These are phyloP conservation scores for Sisymbrium irio DNA, from an alignment of 345 rosid genomes.

Conservation along the genomic window DNA sequence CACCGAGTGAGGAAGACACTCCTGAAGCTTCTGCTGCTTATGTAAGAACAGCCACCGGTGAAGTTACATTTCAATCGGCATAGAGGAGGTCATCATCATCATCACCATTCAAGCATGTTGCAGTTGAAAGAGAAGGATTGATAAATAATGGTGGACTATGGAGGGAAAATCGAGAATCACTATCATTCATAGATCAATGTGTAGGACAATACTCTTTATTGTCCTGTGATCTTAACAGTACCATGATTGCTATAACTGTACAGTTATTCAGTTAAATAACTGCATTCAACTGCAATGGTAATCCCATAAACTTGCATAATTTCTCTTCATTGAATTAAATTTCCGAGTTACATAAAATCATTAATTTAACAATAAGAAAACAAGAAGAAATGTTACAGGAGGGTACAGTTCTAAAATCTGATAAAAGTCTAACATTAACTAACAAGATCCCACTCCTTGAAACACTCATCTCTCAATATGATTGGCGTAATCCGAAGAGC, in stretches of 20 bases:
- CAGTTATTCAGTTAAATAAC: conserved; percentile 31
- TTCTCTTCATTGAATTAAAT: conserved; percentile 3
- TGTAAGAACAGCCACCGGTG: conserved; percentile 58
- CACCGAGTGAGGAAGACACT: conserved; percentile 99
- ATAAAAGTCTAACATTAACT: conserved; percentile 4
- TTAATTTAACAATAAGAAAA: neutral
- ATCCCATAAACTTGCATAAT: conserved; percentile 7
- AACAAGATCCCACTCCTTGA: conserved; percentile 10
- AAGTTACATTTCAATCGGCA: conserved; percentile 78
- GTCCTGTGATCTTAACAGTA: conserved; percentile 26
- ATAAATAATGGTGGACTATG: conserved; percentile 26
- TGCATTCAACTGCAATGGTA: conserved; percentile 23
- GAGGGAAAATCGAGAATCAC: neutral
- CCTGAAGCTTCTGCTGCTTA: conserved; percentile 89
- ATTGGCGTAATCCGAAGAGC: conserved; percentile 19
- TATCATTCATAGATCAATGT: conserved; percentile 23
- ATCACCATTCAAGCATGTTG: neutral
- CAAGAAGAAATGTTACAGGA: conserved; percentile 4
- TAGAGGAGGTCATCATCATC: conserved; percentile 35
- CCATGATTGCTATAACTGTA: conserved; percentile 31
- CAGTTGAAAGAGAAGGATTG: conserved; percentile 25
- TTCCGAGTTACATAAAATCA: conserved; percentile 21
- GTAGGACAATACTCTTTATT: conserved; percentile 22
- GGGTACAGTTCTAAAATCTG: conserved; percentile 4
- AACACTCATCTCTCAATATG: conserved; percentile 22